Conservation (phyloP, 2,329 filamentous ascomycete species). For the Leptoxyphium fumago region DNA sequence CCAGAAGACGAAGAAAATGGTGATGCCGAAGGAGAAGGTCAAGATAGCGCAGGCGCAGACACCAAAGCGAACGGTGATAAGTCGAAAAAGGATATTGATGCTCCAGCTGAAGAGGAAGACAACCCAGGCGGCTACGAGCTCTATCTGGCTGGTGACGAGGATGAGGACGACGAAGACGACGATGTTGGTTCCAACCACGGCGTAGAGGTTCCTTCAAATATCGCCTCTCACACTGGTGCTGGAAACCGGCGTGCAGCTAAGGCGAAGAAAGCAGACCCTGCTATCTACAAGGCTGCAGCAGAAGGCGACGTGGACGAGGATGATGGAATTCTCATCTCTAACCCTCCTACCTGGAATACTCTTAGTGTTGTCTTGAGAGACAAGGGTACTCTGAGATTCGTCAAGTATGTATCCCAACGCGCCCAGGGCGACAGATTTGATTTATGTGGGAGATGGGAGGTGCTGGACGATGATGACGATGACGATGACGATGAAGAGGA, state of each 20-base stretch:
- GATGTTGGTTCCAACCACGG: constrained; percentile 23
- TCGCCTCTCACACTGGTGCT: constrained; percentile 30
- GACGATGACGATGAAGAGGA: constrained; percentile 1
- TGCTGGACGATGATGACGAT: constrained; percentile 31
- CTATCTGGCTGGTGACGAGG: constrained; percentile 73
- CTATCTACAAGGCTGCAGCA: constrained; percentile 63
- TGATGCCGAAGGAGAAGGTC: constrained; percentile 21
- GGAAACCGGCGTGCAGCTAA: constrained; percentile 26
- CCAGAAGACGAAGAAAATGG: constrained; percentile 31
- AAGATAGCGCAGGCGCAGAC: constrained; percentile 17
- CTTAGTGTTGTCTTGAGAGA: constrained; percentile 83
- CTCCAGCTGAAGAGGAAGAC: constrained; percentile 38
- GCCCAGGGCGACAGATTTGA: constrained; percentile 91
- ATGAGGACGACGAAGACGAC: constrained; percentile 48
- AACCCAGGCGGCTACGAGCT: constrained; percentile 66
- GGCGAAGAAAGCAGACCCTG: constrained; percentile 49
- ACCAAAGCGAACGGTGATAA: constrained; percentile 17
- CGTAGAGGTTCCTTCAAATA: constrained; percentile 19
- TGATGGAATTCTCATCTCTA: constrained; percentile 55
- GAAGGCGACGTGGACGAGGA: constrained; percentile 47
- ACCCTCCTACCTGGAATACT: constrained; percentile 69
- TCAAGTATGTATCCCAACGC: constrained; percentile 79
- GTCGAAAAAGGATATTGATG: constrained; percentile 10
- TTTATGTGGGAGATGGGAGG: constrained; percentile 62
- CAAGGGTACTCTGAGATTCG: constrained; percentile 73